These are phyloP conservation scores for Phialophora expanda DNA, from an alignment of 2,329 filamentous ascomycete species.

Conservation along the genomic window DNA sequence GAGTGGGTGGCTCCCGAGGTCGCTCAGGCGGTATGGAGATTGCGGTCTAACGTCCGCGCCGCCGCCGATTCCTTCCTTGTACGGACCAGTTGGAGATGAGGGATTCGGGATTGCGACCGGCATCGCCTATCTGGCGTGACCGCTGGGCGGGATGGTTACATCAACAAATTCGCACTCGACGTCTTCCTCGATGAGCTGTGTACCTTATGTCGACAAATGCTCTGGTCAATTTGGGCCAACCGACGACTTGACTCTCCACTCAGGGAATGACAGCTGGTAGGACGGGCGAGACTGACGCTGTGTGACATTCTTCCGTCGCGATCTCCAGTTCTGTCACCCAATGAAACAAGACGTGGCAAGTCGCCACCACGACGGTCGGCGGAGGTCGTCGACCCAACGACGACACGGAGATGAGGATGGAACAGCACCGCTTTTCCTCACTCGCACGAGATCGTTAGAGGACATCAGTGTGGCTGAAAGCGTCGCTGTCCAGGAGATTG, in stretches of 20 bases:
- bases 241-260: neutral
- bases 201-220: neutral
- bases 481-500: constrained; percentile 33
- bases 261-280: neutral
- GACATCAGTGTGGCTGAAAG: constrained; percentile 33
- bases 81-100: neutral
- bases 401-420: constrained; percentile 22
- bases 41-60: no score
- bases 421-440: constrained; percentile 24
- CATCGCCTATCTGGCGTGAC: constrained; percentile 2
- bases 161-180: neutral
- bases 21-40: neutral
- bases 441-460: constrained; percentile 33
- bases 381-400: constrained; percentile 14
- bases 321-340: neutral
- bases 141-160: neutral
- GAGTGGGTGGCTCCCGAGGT: neutral
- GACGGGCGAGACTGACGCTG: neutral
- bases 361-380: constrained; percentile 4
- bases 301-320: neutral
- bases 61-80: neutral
- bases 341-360: neutral
- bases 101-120: neutral
- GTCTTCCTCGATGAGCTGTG: neutral
- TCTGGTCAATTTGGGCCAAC: neutral